Conservation (phyloP, 1,139 yeast genomes). For the Pneumocystis oryctolagi region DNA sequence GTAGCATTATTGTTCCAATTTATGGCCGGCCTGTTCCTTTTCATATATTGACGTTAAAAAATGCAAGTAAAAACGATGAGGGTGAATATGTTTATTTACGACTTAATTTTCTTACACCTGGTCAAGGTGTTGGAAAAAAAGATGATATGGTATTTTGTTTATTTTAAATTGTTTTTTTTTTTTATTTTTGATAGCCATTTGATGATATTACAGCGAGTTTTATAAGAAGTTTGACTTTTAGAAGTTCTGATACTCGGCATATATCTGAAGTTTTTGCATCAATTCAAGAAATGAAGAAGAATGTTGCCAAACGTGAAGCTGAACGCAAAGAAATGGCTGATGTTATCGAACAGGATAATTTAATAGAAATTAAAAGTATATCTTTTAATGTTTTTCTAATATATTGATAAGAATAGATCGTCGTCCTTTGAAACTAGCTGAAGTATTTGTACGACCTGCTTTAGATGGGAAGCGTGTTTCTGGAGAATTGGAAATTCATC, state of each 20-base stretch:
- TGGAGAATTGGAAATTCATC: conserved; percentile 82
- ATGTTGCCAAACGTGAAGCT: conserved; percentile 74
- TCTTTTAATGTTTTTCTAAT: background rate
- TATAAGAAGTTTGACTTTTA: conserved; percentile 69
- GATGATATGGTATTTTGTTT: conserved; percentile 20
- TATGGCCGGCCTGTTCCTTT: conserved; percentile 96
- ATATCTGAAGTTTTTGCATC: conserved; percentile 83
- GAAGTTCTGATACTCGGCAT: conserved; percentile 83
- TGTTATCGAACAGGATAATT: conserved; percentile 81
- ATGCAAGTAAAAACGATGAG: conserved; percentile 90
- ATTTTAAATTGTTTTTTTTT: background rate
- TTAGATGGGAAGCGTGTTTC: conserved; percentile 93
- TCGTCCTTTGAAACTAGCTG: conserved; percentile 73
- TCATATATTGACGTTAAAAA: conserved; percentile 85
- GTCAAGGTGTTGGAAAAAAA: conserved; percentile 53
- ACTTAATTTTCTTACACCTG: conserved; percentile 87
- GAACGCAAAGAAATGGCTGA: conserved; percentile 89
- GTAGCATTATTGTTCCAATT: conserved; percentile 79
- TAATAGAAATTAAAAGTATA: conserved; percentile 49
- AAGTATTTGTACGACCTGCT: conserved; percentile 83
- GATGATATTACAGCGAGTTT: conserved; percentile 84
- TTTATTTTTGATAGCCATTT: conserved; percentile 53
- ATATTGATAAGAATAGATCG: conserved; percentile 28
- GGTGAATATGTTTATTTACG: conserved; percentile 87
- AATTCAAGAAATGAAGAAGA: conserved; percentile 84